Evolutionary conservation across 768 basidiomycete genomes (phyloP).

Genomic region (Crassisporium funariophilum): DNA sequence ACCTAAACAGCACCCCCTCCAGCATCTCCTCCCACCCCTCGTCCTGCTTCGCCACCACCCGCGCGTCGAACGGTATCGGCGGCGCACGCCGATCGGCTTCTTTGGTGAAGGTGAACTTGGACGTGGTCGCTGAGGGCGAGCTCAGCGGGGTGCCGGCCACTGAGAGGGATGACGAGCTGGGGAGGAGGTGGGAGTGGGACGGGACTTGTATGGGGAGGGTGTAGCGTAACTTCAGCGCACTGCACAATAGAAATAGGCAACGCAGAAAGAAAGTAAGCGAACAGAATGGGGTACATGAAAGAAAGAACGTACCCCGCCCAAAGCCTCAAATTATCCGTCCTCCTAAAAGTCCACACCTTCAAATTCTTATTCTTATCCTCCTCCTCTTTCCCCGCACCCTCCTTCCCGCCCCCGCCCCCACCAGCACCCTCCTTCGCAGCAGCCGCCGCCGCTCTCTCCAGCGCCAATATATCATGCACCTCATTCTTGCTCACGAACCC

Average conservation of each 20-base stretch:
- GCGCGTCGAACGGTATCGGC: constrained; percentile 69
- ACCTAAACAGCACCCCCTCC: constrained; percentile 57
- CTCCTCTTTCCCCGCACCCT: constrained; percentile 36
- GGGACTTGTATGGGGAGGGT: constrained; percentile 68
- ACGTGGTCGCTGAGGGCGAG: constrained; percentile 33
- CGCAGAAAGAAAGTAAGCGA: neutral
- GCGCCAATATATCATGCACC: constrained; percentile 76
- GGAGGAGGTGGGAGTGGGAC: constrained; percentile 30
- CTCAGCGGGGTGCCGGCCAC: constrained; percentile 29
- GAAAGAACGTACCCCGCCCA: constrained; percentile 74
- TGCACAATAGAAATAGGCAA: constrained; percentile 24
- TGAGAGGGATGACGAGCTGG: constrained; percentile 21
- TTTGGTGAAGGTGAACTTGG: constrained; percentile 30
- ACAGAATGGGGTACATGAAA: neutral
- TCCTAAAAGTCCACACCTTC: constrained; percentile 80
- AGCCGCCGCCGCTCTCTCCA: constrained; percentile 54
- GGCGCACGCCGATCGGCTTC: constrained; percentile 44
- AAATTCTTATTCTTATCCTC: constrained; percentile 42
- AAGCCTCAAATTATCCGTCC: constrained; percentile 82
- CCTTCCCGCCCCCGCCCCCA: constrained; percentile 41
- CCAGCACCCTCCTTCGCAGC: constrained; percentile 36
- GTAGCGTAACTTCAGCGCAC: constrained; percentile 84
- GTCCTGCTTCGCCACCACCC: constrained; percentile 70
- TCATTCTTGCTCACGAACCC: constrained; percentile 79
- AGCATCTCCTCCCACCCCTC: constrained; percentile 85